Percentiles rank a stretch among this genome's conserved stretches.
Evolutionary conservation across 2,329 filamentous ascomycete genomes (phyloP).

Genomic region (Nakataea oryzae): DNA sequence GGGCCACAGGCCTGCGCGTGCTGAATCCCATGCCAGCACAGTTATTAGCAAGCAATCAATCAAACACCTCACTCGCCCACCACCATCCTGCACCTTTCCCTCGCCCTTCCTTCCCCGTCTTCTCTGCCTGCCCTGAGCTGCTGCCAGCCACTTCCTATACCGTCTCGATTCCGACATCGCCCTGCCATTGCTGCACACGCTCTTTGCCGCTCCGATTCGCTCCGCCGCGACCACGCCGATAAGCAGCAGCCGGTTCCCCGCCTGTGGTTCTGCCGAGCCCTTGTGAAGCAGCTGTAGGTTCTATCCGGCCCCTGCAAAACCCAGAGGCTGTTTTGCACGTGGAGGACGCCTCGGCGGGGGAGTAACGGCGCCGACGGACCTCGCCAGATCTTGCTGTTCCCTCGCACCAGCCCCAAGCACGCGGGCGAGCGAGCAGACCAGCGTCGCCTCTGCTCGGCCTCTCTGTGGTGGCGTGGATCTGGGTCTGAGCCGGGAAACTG

Average conservation of each 20-base stretch:
- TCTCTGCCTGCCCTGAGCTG: neutral
- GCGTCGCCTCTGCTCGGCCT: neutral
- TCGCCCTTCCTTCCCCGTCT: neutral
- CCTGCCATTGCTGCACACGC: neutral
- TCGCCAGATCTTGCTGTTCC: neutral
- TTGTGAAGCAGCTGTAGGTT: neutral
- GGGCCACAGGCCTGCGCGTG: neutral
- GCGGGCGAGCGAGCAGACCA: neutral
- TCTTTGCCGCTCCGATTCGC: neutral
- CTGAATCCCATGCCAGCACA: neutral
- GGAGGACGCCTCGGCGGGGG: too few relatives aligned
- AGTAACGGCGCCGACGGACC: neutral
- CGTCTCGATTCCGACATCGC: neutral
- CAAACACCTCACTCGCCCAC: slow-evolving; percentile 1
- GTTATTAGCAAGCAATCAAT: slow-evolving; percentile 1
- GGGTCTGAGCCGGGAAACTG: too few relatives aligned
- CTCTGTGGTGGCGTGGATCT: neutral
- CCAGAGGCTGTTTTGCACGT: neutral
- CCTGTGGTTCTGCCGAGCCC: neutral
- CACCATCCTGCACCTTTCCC: neutral
- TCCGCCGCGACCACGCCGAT: neutral
- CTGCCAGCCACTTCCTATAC: neutral
- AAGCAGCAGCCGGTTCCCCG: neutral
- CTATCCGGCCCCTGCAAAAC: neutral
- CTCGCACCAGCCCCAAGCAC: neutral